Evolutionary conservation across 2,329 filamentous ascomycete genomes (phyloP).

Genomic region (Simplicillium aogashimaense): DNA sequence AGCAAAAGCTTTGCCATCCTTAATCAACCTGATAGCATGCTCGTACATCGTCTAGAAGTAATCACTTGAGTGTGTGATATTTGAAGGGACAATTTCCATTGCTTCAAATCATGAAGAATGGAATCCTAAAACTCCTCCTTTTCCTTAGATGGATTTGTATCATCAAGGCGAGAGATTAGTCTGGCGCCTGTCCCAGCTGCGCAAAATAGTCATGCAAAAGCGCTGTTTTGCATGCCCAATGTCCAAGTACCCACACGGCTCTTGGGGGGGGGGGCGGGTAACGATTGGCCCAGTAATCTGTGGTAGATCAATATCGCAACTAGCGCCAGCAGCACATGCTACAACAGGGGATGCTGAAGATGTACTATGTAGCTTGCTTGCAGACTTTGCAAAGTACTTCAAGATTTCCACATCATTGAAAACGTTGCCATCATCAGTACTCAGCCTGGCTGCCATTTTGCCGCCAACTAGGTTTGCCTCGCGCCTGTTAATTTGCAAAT

Average conservation of each 20-base stretch:
- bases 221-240: conserved; percentile 86
- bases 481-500: no score
- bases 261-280: conserved; percentile 75
- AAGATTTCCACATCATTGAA: no score
- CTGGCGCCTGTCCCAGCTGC: conserved; percentile 79
- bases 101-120: conserved; percentile 73
- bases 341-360: no score
- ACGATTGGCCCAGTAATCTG: conserved; percentile 74
- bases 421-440: no score
- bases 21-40: conserved; percentile 66
- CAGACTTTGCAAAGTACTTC: no score
- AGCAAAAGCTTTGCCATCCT: conserved; percentile 73
- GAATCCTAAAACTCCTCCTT: conserved; percentile 85
- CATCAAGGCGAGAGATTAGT: conserved; percentile 81
- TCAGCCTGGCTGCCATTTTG: no score
- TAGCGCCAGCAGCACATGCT: neutral
- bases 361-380: no score
- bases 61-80: conserved; percentile 74
- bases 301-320: conserved; percentile 71
- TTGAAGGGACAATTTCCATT: conserved; percentile 72
- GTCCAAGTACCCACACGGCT: conserved; percentile 83
- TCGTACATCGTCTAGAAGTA: conserved; percentile 83
- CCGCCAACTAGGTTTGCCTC: no score
- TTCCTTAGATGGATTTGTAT: conserved; percentile 89
- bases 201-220: conserved; percentile 87